Evolutionary conservation across 371 early-diverging fungal genomes (phyloP).

Genomic region (Mortierella sp.): DNA sequence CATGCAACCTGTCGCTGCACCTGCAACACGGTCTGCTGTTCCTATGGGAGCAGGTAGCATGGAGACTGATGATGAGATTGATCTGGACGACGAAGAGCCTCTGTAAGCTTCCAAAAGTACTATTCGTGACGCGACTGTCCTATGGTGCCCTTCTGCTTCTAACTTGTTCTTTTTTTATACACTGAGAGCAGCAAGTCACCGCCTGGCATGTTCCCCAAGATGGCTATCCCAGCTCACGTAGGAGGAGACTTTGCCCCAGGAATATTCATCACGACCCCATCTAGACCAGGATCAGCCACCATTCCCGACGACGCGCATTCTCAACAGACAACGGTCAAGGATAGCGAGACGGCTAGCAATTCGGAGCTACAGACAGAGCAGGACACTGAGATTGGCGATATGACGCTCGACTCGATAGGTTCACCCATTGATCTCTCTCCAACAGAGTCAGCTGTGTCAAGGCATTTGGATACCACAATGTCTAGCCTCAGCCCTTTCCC

Average conservation of each 20-base stretch:
- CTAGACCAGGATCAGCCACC: slow-evolving; percentile 46
- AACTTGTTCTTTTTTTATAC: background rate
- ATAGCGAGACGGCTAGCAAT: background rate
- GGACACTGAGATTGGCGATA: slow-evolving; percentile 34
- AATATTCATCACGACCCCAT: slow-evolving; percentile 47
- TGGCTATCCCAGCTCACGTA: slow-evolving; percentile 32
- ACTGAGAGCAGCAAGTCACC: slow-evolving; percentile 47
- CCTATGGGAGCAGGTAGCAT: slow-evolving; percentile 30
- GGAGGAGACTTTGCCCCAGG: slow-evolving; percentile 49
- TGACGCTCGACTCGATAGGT: slow-evolving; percentile 44
- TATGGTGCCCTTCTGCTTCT: too few relatives aligned
- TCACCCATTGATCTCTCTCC: slow-evolving; percentile 49
- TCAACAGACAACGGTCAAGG: slow-evolving; percentile 6
- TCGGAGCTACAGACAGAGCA: slow-evolving; percentile 9
- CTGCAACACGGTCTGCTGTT: slow-evolving; percentile 29
- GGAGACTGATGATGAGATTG: slow-evolving; percentile 68
- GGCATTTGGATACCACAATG: slow-evolving; percentile 2
- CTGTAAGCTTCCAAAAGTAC: slow-evolving; percentile 37
- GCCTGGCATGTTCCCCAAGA: slow-evolving; percentile 34
- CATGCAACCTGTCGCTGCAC: slow-evolving; percentile 35
- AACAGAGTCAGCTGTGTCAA: slow-evolving; percentile 18
- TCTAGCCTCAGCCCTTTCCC: slow-evolving; percentile 7
- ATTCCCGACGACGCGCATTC: slow-evolving; percentile 34
- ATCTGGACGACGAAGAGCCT: slow-evolving; percentile 64
- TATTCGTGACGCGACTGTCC: too few relatives aligned